Evolutionary conservation across 1,284 basidiomycete species (phyloP).

Genomic region (Coniophora puteana): DNA sequence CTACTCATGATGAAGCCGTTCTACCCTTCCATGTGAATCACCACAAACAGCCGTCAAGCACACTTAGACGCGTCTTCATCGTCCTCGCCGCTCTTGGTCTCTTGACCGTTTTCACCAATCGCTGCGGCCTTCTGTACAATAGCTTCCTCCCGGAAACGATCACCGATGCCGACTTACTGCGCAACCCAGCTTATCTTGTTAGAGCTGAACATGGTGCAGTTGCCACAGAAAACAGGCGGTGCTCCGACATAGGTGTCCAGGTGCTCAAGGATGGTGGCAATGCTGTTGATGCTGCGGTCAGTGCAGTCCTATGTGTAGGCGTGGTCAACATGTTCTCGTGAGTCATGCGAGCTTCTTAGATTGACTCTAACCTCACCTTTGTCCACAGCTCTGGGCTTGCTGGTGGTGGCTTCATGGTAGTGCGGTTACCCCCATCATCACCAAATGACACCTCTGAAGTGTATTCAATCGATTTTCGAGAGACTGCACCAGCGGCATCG

Average conservation of each 20-base stretch:
- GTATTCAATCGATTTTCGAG: conserved; percentile 85
- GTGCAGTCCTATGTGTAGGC: conserved; percentile 79
- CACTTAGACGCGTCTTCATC: conserved; percentile 10
- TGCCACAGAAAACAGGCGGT: conserved; percentile 80
- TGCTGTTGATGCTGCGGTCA: conserved; percentile 86
- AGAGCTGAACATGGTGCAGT: conserved; percentile 78
- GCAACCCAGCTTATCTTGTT: conserved; percentile 74
- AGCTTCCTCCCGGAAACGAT: background rate
- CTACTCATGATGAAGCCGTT: too few relatives aligned
- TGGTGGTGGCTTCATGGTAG: conserved; percentile 90
- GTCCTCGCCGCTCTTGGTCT: conserved; percentile 15
- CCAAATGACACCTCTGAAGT: conserved; percentile 50
- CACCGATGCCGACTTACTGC: conserved; percentile 13
- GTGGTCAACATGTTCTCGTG: conserved; percentile 89
- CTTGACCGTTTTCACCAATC: conserved; percentile 7
- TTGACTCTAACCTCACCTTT: conserved; percentile 1
- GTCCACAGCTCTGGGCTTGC: conserved; percentile 73
- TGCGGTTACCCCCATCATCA: conserved; percentile 65
- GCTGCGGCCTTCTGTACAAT: too few relatives aligned
- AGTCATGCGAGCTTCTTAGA: conserved; percentile 22
- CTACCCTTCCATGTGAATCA: too few relatives aligned
- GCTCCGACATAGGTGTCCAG: conserved; percentile 80
- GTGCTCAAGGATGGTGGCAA: conserved; percentile 82
- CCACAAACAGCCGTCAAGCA: too few relatives aligned
- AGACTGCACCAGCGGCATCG: conserved; percentile 74